A percentile compares a stretch with the other conserved stretches of the same genome.
These are phyloP conservation scores for Coelastrella sp. DNA, from an alignment of 139 green algal genomes.

Conservation along the genomic window DNA sequence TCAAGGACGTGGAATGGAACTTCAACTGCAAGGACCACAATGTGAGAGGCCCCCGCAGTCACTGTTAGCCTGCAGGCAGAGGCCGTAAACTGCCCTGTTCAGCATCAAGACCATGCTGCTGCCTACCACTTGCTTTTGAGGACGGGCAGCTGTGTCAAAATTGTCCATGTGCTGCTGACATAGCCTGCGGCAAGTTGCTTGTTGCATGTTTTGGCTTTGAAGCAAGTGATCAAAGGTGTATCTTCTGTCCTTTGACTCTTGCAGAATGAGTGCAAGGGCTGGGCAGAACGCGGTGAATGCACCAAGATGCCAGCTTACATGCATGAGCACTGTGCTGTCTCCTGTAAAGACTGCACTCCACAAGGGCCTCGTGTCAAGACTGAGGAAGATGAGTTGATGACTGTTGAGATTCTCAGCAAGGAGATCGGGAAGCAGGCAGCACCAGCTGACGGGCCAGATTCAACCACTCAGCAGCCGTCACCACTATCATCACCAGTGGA, in stretches of 20 bases:
- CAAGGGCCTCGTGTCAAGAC: neutral
- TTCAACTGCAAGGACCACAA: constrained; percentile 45
- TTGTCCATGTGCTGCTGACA: neutral
- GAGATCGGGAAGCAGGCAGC: constrained; percentile 27
- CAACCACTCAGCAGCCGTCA: neutral
- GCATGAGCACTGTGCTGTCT: constrained; percentile 57
- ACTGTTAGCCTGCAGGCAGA: too few relatives aligned
- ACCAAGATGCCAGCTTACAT: constrained; percentile 62
- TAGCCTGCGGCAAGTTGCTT: neutral
- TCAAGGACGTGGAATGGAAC: constrained; percentile 3
- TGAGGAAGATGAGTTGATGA: neutral
- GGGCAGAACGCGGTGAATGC: constrained; percentile 61
- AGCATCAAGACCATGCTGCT: neutral
- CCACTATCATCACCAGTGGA: neutral
- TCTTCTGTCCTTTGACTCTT: neutral
- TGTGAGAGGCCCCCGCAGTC: constrained; percentile 21
- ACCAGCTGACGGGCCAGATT: neutral
- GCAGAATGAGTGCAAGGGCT: constrained; percentile 60
- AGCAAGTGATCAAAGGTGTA: too few relatives aligned
- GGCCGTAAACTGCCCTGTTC: neutral
- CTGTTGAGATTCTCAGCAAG: constrained; percentile 10
- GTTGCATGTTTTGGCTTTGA: too few relatives aligned
- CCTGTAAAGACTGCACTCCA: constrained; percentile 46
- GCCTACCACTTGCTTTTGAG: neutral
- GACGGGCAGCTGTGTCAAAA: too few relatives aligned